phyloP scores from a whole-genome alignment of 2,329 filamentous ascomycete species.

The Cryphonectria naterciae region DNA sequence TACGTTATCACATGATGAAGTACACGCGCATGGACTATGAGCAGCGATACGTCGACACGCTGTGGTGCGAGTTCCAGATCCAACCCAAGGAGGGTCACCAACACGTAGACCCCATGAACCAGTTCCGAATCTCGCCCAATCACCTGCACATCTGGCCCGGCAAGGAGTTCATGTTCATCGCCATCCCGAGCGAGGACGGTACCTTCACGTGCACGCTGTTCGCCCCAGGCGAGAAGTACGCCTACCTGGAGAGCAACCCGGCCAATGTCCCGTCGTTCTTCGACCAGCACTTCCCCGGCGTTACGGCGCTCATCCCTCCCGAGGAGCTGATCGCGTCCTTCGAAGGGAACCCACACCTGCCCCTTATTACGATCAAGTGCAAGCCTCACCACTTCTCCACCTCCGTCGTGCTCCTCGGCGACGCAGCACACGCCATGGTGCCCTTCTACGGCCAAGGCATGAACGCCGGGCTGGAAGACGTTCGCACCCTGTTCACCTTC shows the following conservation, averaged over 20 bases:
- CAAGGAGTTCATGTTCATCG: slow-evolving; percentile 96
- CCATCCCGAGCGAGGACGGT: slow-evolving; percentile 83
- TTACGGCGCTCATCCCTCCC: slow-evolving; percentile 71
- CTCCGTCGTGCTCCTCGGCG: slow-evolving; percentile 83
- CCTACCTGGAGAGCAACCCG: slow-evolving; percentile 66
- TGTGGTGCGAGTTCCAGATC: slow-evolving; percentile 97
- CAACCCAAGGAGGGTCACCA: slow-evolving; percentile 48
- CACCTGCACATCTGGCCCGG: slow-evolving; percentile 98
- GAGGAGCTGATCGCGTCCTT: slow-evolving; percentile 76
- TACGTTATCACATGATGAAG: slow-evolving; percentile 95
- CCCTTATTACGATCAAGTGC: slow-evolving; percentile 92
- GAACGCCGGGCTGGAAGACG: slow-evolving; percentile 95
- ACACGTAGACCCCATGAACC: slow-evolving; percentile 41
- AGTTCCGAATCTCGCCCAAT: slow-evolving; percentile 83
- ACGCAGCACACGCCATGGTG: slow-evolving; percentile 96
- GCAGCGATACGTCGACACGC: slow-evolving; percentile 92
- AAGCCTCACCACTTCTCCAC: slow-evolving; percentile 80
- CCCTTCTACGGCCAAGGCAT: slow-evolving; percentile 98
- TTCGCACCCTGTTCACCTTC: slow-evolving; percentile 81
- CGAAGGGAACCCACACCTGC: slow-evolving; percentile 81
- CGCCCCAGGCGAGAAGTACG: slow-evolving; percentile 72
- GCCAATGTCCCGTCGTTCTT: slow-evolving; percentile 73
- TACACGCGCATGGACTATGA: slow-evolving; percentile 86
- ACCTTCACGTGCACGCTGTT: slow-evolving; percentile 97
- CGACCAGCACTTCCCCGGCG: slow-evolving; percentile 82